Base-by-base conservation (phyloP, 768 basidiomycete species). In the Macrocybe gigantea region DNA sequence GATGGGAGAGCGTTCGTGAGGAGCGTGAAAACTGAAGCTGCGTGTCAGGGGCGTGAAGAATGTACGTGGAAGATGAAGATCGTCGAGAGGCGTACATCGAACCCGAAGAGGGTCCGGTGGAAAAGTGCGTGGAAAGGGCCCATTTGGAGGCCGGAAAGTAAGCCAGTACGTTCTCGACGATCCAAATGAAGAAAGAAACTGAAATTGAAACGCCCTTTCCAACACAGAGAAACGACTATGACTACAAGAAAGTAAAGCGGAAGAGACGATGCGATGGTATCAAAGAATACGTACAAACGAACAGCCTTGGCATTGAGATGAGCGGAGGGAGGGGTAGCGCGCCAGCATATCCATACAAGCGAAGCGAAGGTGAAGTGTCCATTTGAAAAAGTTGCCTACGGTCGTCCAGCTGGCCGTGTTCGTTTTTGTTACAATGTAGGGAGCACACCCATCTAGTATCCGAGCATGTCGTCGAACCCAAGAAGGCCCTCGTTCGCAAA, bases 401-500 rank as follows among this genome's bases (percentile, higher is more conserved):
- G 22, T 66, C 63, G 69, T 67, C 38, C 68, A 66, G 68, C 69
- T 64, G 66, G 64, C 56, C 53, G 40, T 12, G 31, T 35, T 38
- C 45, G 37, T 47, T 40, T 38, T 32, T 45, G 49, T 55, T 55
- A 45, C 58, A 48, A 62, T 57, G 30, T 53, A 51, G 34, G 52
- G 52, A 38, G 36, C 11, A 38, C 36, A 9, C 68, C 68, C 22
- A 22, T 22, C 22, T 22, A 22, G 22, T 22, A 22, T 38, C 66
- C 58, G 65, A 75, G 68, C 66, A 73, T 66, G 52, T 73, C 70
- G 54, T 73, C 71, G 55, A 73, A 73, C 46, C 59, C 63, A 40
- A 70, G 47, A 34, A 68, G 50, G 37, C 59, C 60, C 29, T 61
- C 60, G 50, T 45, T 59, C 61, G 41, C 47, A 48, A 33, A 57